Base-by-base conservation (phyloP, 805 yeast species). In the Spathaspora girioi region DNA sequence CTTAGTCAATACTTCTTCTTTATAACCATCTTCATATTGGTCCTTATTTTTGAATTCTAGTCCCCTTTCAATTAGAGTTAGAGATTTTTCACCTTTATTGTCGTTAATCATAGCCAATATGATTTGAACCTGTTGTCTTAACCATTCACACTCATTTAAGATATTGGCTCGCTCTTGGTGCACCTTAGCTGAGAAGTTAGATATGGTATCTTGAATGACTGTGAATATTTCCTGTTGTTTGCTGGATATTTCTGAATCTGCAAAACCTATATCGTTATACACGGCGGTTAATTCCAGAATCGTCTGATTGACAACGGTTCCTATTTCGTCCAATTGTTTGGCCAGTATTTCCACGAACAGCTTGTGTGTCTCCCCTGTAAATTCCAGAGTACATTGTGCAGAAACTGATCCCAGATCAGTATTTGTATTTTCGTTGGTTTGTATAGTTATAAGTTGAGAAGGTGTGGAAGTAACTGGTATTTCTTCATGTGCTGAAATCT, bases 251-350 rank as follows among this genome's bases (percentile, higher is more conserved):
- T 82, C 85, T 8, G 63, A 59, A n/a, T 71, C 62, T 1, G 84
- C 72, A 59, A 78, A 81, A 1, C 88, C 88, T 41, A 83, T 82
- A 51, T 73, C 76, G 46, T 69, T 68, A 60, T 81, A 81, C 9
- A 81, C 73, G 4, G 59, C 58, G 47, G 77, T 73, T n/a, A 82
- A 61, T 48, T 78, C 76, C 55, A 54, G 56, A 15, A 74, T 65
- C 8, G 77, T 68, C n/a, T 57, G 55, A 49, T 67, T 66, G n/a
- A 74, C 72, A 35, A 70, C 66, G 23, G 60, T 51, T 3, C 70
- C 64, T 15, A 73, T 69, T 20, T 59, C 49, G 40, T 71, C 73
- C 45, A 72, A 63, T 41, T 63, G 64, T 18, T 56, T 50, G 23
- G 19, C 20, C 38, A 32, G 40, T 18, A 35, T 35, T 7, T 35